These are phyloP conservation scores for Nosema muscidifuracis DNA, from an alignment of 371 early-diverging fungal genomes.

Conservation along the genomic window DNA sequence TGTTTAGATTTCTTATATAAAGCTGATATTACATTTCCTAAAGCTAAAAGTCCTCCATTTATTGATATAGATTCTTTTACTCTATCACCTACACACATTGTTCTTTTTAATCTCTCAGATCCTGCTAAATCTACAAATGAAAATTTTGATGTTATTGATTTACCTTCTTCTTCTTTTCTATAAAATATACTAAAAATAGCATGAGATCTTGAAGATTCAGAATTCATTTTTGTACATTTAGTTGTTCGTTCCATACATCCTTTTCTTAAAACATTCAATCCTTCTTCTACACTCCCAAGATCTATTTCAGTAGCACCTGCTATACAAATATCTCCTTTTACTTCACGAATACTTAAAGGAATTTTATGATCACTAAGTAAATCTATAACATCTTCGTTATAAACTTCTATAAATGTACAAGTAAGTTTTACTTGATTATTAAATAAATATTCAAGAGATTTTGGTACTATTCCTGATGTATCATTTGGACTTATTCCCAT, in stretches of 20 bases:
- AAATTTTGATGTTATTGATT: conserved; percentile 22
- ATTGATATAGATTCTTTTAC: conserved; percentile 92
- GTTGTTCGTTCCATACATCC: conserved; percentile 77
- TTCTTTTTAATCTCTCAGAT: conserved; percentile 87
- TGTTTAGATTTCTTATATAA: conserved; percentile 70
- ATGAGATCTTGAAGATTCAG: conserved; percentile 82
- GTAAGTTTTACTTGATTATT: conserved; percentile 46
- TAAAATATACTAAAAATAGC: conserved; percentile 86
- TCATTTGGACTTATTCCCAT: conserved; percentile 76
- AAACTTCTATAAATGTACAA: conserved; percentile 73
- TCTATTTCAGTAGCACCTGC: conserved; percentile 74
- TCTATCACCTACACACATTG: conserved; percentile 81
- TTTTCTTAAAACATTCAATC: conserved; percentile 73
- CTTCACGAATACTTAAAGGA: conserved; percentile 76
- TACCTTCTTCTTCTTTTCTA: conserved; percentile 56
- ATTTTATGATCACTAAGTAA: conserved; percentile 70
- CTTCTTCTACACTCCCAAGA: conserved; percentile 72
- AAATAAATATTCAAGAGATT: conserved; percentile 45
- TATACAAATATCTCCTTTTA: conserved; percentile 77
- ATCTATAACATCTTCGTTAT: conserved; percentile 80
- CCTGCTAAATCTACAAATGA: conserved; percentile 98
- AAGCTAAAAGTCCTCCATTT: conserved; percentile 85
- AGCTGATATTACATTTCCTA: conserved; percentile 96
- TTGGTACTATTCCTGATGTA: conserved; percentile 49
- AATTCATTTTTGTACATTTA: conserved; percentile 89